A percentile compares a stretch with the other conserved stretches of the same genome.
Evolutionary conservation across 176 grass and related monocot genomes (phyloP).

Genomic region (Phoenix dactylifera): DNA sequence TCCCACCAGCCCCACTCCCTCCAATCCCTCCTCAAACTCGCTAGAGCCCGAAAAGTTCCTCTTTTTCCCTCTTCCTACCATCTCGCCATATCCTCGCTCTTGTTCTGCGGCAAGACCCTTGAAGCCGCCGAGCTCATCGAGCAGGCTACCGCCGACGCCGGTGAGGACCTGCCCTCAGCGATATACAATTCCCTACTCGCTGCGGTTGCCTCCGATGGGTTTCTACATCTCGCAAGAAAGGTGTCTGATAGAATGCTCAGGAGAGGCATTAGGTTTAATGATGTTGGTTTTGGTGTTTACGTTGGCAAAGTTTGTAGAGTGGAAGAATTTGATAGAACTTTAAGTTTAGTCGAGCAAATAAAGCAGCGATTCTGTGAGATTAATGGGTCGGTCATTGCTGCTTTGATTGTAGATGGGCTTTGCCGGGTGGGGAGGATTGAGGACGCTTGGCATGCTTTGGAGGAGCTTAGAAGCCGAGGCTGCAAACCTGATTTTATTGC

Average conservation of each 20-base stretch:
- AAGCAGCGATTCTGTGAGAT: slow-evolving; percentile 5
- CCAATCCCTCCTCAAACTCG: slow-evolving; percentile 6
- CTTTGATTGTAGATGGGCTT: slow-evolving; percentile 40
- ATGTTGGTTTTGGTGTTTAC: slow-evolving; percentile 63
- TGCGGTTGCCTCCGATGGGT: slow-evolving; percentile 21
- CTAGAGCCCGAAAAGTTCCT: not conserved
- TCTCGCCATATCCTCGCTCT: slow-evolving; percentile 7
- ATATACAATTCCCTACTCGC: slow-evolving; percentile 54
- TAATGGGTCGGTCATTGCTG: slow-evolving; percentile 47
- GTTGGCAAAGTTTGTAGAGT: slow-evolving; percentile 23
- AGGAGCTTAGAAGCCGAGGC: slow-evolving; percentile 36
- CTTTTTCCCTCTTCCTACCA: slow-evolving; percentile 11
- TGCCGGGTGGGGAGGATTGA: slow-evolving; percentile 47
- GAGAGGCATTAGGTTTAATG: slow-evolving; percentile 16
- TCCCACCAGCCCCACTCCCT: slow-evolving; percentile 1
- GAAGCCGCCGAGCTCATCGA: slow-evolving; percentile 9
- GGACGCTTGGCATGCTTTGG: slow-evolving; percentile 52
- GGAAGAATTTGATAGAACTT: slow-evolving; percentile 21
- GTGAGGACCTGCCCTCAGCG: slow-evolving; percentile 12
- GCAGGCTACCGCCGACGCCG: not conserved
- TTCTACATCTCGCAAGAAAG: slow-evolving; percentile 35
- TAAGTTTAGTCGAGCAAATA: slow-evolving; percentile 28
- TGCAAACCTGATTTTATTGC: slow-evolving; percentile 87
- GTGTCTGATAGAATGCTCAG: slow-evolving; percentile 56
- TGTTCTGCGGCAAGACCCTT: not conserved